Evolutionary conservation across 164 flowering plant species (phyloP).

Genomic region (Aristolochia fimbriata): DNA sequence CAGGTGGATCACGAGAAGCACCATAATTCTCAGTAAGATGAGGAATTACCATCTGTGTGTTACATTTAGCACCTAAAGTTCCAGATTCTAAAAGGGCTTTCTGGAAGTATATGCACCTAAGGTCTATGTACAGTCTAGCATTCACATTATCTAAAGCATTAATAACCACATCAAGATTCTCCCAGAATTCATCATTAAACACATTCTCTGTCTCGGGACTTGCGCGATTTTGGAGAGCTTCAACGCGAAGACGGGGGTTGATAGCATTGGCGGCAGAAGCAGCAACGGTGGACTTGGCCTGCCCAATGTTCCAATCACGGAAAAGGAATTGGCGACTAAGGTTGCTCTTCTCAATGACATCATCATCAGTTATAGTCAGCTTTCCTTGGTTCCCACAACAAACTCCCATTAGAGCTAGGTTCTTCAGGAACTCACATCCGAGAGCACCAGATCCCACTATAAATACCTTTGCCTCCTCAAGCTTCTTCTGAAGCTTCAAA

Average conservation of each 20-base stretch:
- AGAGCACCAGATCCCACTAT: conserved; percentile 88
- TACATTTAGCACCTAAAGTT: conserved; percentile 85
- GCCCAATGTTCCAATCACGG: conserved; percentile 94
- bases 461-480: conserved; percentile 64
- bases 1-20: conserved; percentile 87
- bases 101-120: conserved; percentile 81
- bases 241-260: conserved; percentile 46
- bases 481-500: conserved; percentile 64
- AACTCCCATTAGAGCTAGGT: conserved; percentile 78
- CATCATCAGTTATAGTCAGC: conserved; percentile 79
- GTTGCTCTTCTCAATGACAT: conserved; percentile 91
- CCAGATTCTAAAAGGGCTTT: conserved; percentile 89
- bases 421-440: conserved; percentile 85
- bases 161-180: conserved; percentile 53
- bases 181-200: conserved; percentile 80
- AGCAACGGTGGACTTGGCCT: conserved; percentile 90
- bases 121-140: conserved; percentile 81
- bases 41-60: conserved; percentile 90
- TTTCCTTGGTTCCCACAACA: conserved; percentile 53
- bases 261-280: conserved; percentile 61
- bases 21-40: conserved; percentile 85
- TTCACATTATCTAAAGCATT: conserved; percentile 85
- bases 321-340: conserved; percentile 87
- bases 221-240: conserved; percentile 81
- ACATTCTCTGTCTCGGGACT: conserved; percentile 74